phyloP scores from a whole-genome alignment of 2,329 filamentous ascomycete species.

The Apiospora rasikravindrae region DNA sequence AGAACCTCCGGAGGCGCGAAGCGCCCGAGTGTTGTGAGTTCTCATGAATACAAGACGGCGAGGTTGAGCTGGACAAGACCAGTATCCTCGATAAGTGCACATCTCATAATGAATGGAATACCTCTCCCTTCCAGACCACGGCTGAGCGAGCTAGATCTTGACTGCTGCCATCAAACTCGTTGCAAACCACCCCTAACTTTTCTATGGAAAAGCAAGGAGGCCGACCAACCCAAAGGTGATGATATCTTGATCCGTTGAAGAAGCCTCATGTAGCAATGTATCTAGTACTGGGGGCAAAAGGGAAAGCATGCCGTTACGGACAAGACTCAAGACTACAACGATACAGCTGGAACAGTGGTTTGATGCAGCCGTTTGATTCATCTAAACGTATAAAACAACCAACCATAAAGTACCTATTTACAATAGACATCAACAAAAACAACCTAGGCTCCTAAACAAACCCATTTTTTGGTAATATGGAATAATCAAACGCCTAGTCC shows the following conservation, averaged over 20 bases:
- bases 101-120: not conserved
- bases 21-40: too few relatives aligned
- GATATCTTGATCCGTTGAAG: not conserved
- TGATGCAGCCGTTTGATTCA: not conserved
- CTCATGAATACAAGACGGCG: not conserved
- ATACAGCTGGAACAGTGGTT: not conserved
- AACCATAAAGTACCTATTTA: slow-evolving; percentile 7
- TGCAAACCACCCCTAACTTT: too few relatives aligned
- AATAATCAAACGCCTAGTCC: slow-evolving; percentile 28
- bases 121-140: not conserved
- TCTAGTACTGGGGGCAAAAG: not conserved
- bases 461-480: slow-evolving; percentile 1
- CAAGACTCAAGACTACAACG: too few relatives aligned
- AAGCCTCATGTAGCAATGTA: not conserved
- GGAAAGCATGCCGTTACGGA: not conserved
- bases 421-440: not conserved
- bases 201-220: too few relatives aligned
- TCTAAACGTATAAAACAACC: slow-evolving; percentile 5
- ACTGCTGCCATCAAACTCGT: not conserved
- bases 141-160: not conserved
- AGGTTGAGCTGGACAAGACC: not conserved
- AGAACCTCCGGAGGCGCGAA: too few relatives aligned
- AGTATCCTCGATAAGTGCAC: not conserved
- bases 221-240: too few relatives aligned
- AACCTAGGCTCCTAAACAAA: slow-evolving; percentile 1